Percentiles rank a stretch among this genome's conserved stretches.
Evolutionary conservation across 2,329 filamentous ascomycete species (phyloP).

Genomic region (Pseudogymnoascus sp.): DNA sequence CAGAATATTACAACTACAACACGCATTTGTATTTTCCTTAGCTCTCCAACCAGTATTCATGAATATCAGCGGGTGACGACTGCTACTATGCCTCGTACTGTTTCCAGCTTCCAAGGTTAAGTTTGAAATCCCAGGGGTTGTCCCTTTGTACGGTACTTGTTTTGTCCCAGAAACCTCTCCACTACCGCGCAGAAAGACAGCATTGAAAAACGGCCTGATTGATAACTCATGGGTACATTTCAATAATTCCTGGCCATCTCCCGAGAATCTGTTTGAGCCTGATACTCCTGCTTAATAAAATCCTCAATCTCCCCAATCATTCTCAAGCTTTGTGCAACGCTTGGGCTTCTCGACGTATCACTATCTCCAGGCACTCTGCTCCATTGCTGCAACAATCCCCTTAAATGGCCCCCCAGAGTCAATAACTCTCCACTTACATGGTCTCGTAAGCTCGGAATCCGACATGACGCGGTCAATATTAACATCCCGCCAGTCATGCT

Average conservation of each 20-base stretch:
- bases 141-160: not conserved
- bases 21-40: not conserved
- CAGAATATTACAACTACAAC: not conserved
- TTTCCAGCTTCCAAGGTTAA: not conserved
- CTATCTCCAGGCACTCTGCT: slow-evolving; percentile 32
- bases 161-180: not conserved
- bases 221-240: not conserved
- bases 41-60: not conserved
- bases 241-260: slow-evolving; percentile 4
- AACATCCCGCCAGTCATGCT: slow-evolving; percentile 46
- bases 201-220: not conserved
- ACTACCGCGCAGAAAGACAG: not conserved
- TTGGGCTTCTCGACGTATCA: slow-evolving; percentile 33
- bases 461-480: slow-evolving; percentile 39
- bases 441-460: slow-evolving; percentile 31
- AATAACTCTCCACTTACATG: slow-evolving; percentile 35
- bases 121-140: not conserved
- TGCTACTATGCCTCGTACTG: not conserved
- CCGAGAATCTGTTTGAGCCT: not conserved
- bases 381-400: slow-evolving; percentile 36
- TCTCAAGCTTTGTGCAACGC: slow-evolving; percentile 39
- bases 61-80: not conserved
- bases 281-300: slow-evolving; percentile 34
- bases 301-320: slow-evolving; percentile 39
- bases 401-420: slow-evolving; percentile 36